Conservation (phyloP, 495 filamentous ascomycete genomes). For the Haplographium delicatum region DNA sequence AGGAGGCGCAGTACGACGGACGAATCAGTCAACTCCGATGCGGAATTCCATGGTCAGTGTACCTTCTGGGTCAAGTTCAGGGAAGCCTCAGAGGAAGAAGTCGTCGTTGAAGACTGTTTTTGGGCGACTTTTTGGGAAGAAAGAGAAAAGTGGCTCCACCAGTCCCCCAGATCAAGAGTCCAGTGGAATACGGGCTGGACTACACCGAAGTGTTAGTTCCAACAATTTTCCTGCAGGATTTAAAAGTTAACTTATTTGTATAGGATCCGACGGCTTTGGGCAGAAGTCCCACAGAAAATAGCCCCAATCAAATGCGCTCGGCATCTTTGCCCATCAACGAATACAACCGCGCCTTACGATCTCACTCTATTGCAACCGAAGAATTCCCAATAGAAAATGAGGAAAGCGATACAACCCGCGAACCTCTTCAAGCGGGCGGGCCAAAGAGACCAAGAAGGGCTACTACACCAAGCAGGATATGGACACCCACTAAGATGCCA, state of each 20-base stretch:
- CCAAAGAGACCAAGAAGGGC: conserved; percentile 27
- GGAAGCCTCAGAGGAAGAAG: conserved; percentile 41
- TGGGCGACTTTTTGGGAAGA: conserved; percentile 45
- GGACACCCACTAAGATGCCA: conserved; percentile 25
- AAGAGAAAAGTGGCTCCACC: conserved; percentile 33
- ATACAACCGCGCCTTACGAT: conserved; percentile 44
- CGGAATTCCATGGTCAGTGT: conserved; percentile 16
- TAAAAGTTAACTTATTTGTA: conserved; percentile 21
- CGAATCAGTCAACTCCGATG: conserved; percentile 3
- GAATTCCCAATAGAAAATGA: conserved; percentile 35
- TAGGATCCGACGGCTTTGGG: conserved; percentile 41
- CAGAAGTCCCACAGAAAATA: conserved; percentile 17
- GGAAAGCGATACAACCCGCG: conserved; percentile 35
- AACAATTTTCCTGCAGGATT: not conserved
- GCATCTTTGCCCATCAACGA: conserved; percentile 49
- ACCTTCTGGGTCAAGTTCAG: conserved; percentile 12
- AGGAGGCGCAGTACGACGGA: conserved; percentile 7
- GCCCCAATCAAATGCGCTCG: conserved; percentile 37
- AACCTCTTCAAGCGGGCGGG: conserved; percentile 40
- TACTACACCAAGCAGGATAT: conserved; percentile 28
- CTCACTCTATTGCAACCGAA: conserved; percentile 40
- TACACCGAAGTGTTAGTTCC: conserved; percentile 42
- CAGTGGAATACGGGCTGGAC: conserved; percentile 10
- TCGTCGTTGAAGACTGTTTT: conserved; percentile 43
- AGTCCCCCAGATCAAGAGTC: conserved; percentile 16